These are phyloP conservation scores for Oryza punctata DNA, from an alignment of 176 grass and related monocot species.

Conservation along the genomic window DNA sequence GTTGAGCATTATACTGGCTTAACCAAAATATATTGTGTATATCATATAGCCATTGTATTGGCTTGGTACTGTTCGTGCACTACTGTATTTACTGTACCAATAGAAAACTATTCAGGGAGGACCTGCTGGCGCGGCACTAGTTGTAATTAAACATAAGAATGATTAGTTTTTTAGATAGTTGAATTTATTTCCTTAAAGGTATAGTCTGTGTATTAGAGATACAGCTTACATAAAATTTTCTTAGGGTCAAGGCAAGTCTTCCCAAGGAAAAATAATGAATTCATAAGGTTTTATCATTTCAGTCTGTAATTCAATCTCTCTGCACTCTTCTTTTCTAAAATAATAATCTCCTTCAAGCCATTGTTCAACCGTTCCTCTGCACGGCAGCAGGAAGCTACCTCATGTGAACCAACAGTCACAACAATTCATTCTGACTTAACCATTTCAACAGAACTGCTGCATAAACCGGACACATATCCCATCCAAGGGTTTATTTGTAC, in stretches of 20 bases:
- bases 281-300: neutral
- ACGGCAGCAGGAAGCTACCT: neutral
- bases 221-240: neutral
- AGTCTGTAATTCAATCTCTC: neutral
- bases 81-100: neutral
- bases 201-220: neutral
- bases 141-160: neutral
- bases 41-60: neutral
- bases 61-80: neutral
- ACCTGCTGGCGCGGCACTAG: neutral
- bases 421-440: neutral
- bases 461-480: neutral
- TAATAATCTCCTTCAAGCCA: neutral
- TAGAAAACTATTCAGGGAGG: neutral
- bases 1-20: neutral
- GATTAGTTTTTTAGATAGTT: neutral
- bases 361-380: neutral
- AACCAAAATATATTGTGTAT: neutral
- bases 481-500: conserved; percentile 18
- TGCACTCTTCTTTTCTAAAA: neutral
- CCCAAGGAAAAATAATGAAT: neutral
- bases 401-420: neutral
- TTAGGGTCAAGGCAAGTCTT: neutral
- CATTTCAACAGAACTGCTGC: neutral
- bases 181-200: neutral